Conservation (phyloP, 1,284 basidiomycete genomes). For the Fomitopsis betulina region DNA sequence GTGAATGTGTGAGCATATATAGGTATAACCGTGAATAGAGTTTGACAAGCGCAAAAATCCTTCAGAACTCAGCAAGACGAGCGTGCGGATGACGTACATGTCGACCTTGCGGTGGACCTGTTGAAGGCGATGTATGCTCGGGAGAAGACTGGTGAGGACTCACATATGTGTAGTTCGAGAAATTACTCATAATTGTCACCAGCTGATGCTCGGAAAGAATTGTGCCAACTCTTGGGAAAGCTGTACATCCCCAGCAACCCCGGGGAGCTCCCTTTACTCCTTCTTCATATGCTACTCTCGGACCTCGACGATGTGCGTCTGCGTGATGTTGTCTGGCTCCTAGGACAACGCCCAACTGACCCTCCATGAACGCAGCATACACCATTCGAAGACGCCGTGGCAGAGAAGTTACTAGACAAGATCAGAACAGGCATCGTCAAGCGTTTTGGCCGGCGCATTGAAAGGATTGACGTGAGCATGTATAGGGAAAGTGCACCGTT, state of each 20-base stretch:
- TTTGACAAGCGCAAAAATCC: constrained; percentile 27
- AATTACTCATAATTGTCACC: background rate
- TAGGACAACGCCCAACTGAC: no score
- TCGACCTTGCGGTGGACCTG: constrained; percentile 74
- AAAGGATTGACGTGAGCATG: background rate
- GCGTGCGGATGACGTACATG: constrained; percentile 52
- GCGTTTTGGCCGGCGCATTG: constrained; percentile 3
- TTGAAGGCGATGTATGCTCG: constrained; percentile 51
- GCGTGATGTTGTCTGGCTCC: background rate
- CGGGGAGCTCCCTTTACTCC: constrained; percentile 2
- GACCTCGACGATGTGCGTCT: background rate
- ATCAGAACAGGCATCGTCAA: constrained; percentile 9
- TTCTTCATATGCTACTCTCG: constrained; percentile 1
- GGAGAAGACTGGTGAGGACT: constrained; percentile 34
- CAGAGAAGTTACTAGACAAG: constrained; percentile 7
- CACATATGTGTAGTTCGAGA: background rate
- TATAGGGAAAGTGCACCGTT: background rate
- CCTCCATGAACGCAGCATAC: background rate
- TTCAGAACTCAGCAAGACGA: background rate
- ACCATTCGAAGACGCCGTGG: constrained; percentile 5
- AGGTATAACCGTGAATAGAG: background rate
- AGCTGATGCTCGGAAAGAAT: constrained; percentile 75
- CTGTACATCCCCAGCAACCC: constrained; percentile 52
- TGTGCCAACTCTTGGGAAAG: constrained; percentile 77
- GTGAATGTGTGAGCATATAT: constrained; percentile 41